phyloP scores from a whole-genome alignment of 176 grass and related monocot genomes.

The Tuctoria greenei region DNA sequence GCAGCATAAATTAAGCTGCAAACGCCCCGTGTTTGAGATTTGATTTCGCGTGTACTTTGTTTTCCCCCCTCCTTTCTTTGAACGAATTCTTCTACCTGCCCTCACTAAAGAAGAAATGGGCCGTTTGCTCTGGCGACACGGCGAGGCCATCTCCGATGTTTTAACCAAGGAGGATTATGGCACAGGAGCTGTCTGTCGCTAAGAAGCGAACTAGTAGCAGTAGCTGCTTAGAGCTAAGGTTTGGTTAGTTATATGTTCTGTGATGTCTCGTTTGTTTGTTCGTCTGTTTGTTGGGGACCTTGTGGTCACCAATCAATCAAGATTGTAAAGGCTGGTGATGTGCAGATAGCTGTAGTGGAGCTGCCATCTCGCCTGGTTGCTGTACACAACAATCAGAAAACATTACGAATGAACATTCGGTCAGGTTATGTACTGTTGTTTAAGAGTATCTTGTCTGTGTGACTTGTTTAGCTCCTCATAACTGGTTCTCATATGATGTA shows the following conservation, averaged over 20 bases:
- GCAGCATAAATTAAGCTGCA: not conserved
- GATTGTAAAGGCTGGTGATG: slow-evolving; percentile 9
- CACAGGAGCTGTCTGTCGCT: slow-evolving; percentile 19
- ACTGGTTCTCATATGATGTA: too few relatives aligned
- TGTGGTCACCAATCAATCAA: slow-evolving; percentile 17
- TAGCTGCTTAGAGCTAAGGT: slow-evolving; percentile 25
- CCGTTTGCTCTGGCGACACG: slow-evolving; percentile 40
- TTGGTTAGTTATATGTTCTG: slow-evolving; percentile 34
- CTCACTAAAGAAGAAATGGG: slow-evolving; percentile 26
- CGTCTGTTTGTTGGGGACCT: slow-evolving; percentile 25
- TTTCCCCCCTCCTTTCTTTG: not conserved
- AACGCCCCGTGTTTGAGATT: not conserved
- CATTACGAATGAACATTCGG: too few relatives aligned
- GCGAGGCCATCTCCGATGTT: slow-evolving; percentile 55
- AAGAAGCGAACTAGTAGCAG: slow-evolving; percentile 40
- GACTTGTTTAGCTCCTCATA: too few relatives aligned
- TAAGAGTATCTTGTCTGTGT: too few relatives aligned
- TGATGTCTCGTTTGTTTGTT: slow-evolving; percentile 41
- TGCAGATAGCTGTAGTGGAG: slow-evolving; percentile 48
- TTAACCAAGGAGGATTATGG: slow-evolving; percentile 56
- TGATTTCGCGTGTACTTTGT: not conserved
- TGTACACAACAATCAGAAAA: too few relatives aligned
- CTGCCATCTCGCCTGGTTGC: slow-evolving; percentile 42
- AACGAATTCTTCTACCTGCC: slow-evolving; percentile 26
- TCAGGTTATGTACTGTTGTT: too few relatives aligned